Evolutionary conservation across 23 red algal genomes (phyloP).

Genomic region (Gracilaria caudata): DNA sequence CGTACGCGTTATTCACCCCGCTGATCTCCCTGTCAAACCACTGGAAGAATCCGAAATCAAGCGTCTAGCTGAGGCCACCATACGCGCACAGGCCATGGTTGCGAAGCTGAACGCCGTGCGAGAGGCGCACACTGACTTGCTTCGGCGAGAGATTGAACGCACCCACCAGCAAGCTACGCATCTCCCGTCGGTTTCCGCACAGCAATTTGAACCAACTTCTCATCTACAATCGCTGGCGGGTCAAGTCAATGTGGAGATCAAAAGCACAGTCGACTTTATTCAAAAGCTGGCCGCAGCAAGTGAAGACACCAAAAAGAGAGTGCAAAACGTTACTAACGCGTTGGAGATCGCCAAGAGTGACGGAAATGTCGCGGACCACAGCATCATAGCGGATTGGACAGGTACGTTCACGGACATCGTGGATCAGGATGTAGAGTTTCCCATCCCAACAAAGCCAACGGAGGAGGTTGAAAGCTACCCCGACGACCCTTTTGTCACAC

Average conservation of each 20-base stretch:
- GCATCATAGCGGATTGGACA: constrained; percentile 46
- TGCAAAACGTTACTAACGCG: constrained; percentile 23
- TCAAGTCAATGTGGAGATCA: background rate
- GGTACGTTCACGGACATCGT: constrained; percentile 28
- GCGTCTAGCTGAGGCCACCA: constrained; percentile 2
- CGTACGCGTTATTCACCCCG: constrained; percentile 39
- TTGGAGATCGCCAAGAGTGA: constrained; percentile 10
- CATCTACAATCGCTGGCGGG: constrained; percentile 14
- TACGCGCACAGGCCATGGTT: constrained; percentile 1
- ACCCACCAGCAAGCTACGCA: constrained; percentile 10
- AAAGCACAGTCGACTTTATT: constrained; percentile 21
- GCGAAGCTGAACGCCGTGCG: background rate
- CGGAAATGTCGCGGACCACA: background rate
- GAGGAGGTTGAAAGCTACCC: constrained; percentile 31
- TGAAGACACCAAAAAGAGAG: constrained; percentile 19
- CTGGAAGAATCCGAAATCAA: background rate
- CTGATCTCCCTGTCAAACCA: constrained; percentile 13
- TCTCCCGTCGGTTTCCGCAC: background rate
- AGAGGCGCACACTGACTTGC: background rate
- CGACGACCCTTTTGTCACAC: constrained; percentile 32
- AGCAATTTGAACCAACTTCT: background rate
- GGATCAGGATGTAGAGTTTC: background rate
- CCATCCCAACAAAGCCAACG: constrained; percentile 4
- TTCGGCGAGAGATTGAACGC: background rate
- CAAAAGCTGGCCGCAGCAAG: background rate